Evolutionary conservation across 441 rosid genomes (phyloP), one percentile per base, ranked within the genome.

Genomic region (Syzygium syzygioides): DNA sequence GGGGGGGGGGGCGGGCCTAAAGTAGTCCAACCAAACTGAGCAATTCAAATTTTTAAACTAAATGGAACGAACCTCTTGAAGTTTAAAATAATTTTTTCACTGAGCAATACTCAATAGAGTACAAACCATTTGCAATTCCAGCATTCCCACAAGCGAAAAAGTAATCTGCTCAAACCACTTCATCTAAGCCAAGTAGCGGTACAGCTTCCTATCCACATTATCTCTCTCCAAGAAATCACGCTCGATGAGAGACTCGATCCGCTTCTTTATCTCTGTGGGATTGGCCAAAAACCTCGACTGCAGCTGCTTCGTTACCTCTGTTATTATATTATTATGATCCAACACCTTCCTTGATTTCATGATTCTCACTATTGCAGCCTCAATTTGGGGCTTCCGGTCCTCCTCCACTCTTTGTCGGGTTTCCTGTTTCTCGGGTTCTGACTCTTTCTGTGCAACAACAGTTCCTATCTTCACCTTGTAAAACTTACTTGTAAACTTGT

Each of bases 171-270:
- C 86, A 79, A 59, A 90, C 90, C 87, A 86, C 87, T 90, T 89
- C 91, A 71, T 88, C 94, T 91, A 98, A 84, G 99, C 99, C 90
- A 98, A 96, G 87, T 98, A 98, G 32, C 98, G 97, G 86, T 98
- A 98, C 91, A 97, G 86, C 93, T 96, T 98, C 92, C 98, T 94
- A 92, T 97, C 99, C 6, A 90, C 89, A 87, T 71, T 92, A 92
- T 98, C 99, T 94, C 99, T 94, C 94, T 95, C 99, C 96, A 98
- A 92, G 96, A 96, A 98, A 90, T 98, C 99, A 37, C 98, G 94
- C 89, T 97, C 98, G 10, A 98, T 98, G 52, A 98, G 98, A 85
- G 98, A 95, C 93, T 98, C 99, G 15, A 98, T 96, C 59, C 98
- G 95, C 92, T 97, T 98, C 94, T 96, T 98, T 88, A 98, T 98